A percentile compares a stretch with the other conserved stretches of the same genome.
phyloP scores from a whole-genome alignment of 257 asterid species.

The Linderniella brevidens region DNA sequence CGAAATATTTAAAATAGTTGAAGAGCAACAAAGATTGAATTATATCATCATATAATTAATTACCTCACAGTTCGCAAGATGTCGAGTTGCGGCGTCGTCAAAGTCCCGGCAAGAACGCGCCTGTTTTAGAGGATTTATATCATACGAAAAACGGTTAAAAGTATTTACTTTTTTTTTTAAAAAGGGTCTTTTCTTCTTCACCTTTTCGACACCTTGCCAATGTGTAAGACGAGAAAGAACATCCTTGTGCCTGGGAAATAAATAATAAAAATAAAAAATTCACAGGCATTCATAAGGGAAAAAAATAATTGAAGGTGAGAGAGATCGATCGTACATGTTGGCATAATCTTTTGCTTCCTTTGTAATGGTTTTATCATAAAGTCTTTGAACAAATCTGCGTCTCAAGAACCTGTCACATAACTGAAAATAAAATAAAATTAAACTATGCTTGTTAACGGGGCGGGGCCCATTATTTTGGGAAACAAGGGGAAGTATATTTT shows the following conservation, averaged over 20 bases:
- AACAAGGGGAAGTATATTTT: too few species aligned
- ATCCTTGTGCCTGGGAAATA: slow-evolving; percentile 51
- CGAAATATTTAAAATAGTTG: too few species aligned
- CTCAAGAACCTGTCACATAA: slow-evolving; percentile 74
- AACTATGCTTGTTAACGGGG: too few species aligned
- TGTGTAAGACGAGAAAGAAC: slow-evolving; percentile 63
- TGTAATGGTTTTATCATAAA: slow-evolving; percentile 61
- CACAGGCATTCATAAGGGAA: slow-evolving; percentile 6
- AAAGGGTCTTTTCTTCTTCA: slow-evolving; percentile 2
- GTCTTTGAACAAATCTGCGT: slow-evolving; percentile 50
- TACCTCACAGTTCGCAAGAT: slow-evolving; percentile 72
- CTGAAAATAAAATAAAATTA: slow-evolving; percentile 26
- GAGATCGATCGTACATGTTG: slow-evolving; percentile 27
- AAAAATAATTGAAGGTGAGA: not conserved
- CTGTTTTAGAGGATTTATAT: slow-evolving; percentile 15
- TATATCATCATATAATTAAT: slow-evolving; percentile 7
- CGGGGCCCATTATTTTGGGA: too few species aligned
- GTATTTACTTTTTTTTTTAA: too few species aligned
- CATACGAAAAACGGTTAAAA: too few species aligned
- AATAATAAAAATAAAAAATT: slow-evolving; percentile 9
- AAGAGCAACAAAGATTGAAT: not conserved
- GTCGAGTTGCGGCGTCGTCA: slow-evolving; percentile 60
- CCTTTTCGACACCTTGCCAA: slow-evolving; percentile 90
- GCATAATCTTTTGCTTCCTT: slow-evolving; percentile 69
- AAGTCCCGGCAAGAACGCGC: slow-evolving; percentile 63